Percentiles rank a stretch among this genome's conserved stretches.
phyloP scores from a whole-genome alignment of 2,329 filamentous ascomycete species.

The Ploettnerulaceae sp. region DNA sequence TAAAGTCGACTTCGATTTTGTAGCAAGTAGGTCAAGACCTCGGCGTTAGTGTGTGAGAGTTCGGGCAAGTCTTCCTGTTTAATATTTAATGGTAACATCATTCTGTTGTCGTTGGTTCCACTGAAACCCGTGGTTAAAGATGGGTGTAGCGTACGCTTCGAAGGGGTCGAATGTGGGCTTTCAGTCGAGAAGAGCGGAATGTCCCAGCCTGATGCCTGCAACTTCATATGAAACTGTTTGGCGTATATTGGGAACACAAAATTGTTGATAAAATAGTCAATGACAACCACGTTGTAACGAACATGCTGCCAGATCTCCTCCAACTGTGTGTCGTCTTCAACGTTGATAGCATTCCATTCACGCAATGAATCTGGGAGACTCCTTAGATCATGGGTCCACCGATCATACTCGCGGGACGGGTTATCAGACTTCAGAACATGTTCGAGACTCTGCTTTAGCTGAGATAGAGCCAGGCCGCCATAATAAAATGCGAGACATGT shows the following conservation, averaged over 20 bases:
- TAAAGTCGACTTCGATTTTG: slow-evolving; percentile 47
- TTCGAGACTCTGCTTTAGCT: slow-evolving; percentile 46
- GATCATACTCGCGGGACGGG: slow-evolving; percentile 51
- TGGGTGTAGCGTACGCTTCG: slow-evolving; percentile 37
- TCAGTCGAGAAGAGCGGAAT: slow-evolving; percentile 43
- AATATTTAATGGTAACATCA: slow-evolving; percentile 56
- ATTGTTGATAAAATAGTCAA: slow-evolving; percentile 58
- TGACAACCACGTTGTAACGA: slow-evolving; percentile 43
- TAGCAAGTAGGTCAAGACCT: slow-evolving; percentile 56
- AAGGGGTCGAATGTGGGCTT: background rate
- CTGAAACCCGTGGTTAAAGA: slow-evolving; percentile 61
- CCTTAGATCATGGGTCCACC: slow-evolving; percentile 41
- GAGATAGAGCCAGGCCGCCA: slow-evolving; percentile 44
- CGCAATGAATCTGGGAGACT: slow-evolving; percentile 43
- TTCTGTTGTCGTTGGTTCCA: slow-evolving; percentile 63
- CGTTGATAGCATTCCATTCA: slow-evolving; percentile 54
- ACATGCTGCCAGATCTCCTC: slow-evolving; percentile 46
- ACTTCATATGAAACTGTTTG: slow-evolving; percentile 58
- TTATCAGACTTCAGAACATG: slow-evolving; percentile 51
- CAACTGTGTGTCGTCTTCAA: slow-evolving; percentile 50
- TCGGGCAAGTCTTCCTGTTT: slow-evolving; percentile 53
- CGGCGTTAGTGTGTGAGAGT: slow-evolving; percentile 56
- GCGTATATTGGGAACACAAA: slow-evolving; percentile 63
- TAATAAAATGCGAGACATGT: slow-evolving; percentile 68
- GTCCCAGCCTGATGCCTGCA: slow-evolving; percentile 65